A percentile compares a stretch with the other conserved stretches of the same genome.
Evolutionary conservation across 75 land plant genomes (phyloP).

Genomic region (Ceratopteris richardii): DNA sequence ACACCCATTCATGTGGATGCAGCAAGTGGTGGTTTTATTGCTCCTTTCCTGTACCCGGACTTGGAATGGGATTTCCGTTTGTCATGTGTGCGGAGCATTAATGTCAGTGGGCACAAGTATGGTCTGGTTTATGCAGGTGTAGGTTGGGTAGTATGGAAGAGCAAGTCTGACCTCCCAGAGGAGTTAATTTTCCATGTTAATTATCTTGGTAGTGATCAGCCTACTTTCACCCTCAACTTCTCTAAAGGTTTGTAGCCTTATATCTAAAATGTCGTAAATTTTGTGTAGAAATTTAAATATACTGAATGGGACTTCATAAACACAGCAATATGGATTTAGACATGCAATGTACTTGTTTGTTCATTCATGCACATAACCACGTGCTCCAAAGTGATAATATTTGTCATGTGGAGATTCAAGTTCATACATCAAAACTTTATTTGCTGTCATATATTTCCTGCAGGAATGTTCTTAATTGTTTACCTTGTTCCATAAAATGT

Average conservation of each 20-base stretch:
- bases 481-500: too few relatives aligned
- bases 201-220: conserved; percentile 72
- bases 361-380: too few relatives aligned
- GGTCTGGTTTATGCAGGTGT: conserved; percentile 72
- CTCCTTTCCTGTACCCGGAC: conserved; percentile 58
- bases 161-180: conserved; percentile 57
- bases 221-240: conserved; percentile 83
- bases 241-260: conserved; percentile 72
- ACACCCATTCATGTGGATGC: conserved; percentile 65
- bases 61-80: conserved; percentile 62
- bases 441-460: too few relatives aligned
- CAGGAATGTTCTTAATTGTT: too few relatives aligned
- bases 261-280: too few relatives aligned
- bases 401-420: too few relatives aligned
- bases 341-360: too few relatives aligned
- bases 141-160: conserved; percentile 73
- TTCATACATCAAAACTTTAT: too few relatives aligned
- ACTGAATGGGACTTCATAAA: too few relatives aligned
- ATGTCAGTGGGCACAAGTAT: conserved; percentile 70
- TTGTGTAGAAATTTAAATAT: too few relatives aligned
- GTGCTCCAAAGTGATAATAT: too few relatives aligned
- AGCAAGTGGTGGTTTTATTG: conserved; percentile 62
- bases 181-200: conserved; percentile 77
- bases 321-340: too few relatives aligned
- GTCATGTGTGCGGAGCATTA: conserved; percentile 62